A percentile compares a stretch with the other conserved stretches of the same genome.
Evolutionary conservation across 805 yeast genomes (phyloP).

Genomic region (Candida ortonii): DNA sequence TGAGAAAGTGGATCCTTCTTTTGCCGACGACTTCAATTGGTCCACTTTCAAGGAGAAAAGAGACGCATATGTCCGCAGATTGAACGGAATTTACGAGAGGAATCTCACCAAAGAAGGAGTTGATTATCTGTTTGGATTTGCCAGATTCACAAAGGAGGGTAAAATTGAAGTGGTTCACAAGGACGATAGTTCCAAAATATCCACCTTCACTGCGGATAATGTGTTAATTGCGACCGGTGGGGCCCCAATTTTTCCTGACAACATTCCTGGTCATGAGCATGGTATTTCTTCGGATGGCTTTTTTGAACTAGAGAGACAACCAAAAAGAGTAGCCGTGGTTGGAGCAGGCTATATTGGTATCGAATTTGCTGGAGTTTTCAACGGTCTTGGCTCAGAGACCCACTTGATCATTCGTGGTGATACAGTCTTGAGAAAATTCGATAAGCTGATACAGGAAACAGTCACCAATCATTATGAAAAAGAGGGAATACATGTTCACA

Average conservation of each 20-base stretch:
- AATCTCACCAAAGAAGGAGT: slow-evolving; percentile 88
- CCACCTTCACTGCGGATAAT: slow-evolving; percentile 71
- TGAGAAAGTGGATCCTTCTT: slow-evolving; percentile 49
- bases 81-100: slow-evolving; percentile 90
- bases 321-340: slow-evolving; percentile 87
- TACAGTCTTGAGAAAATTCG: slow-evolving; percentile 85
- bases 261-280: slow-evolving; percentile 74
- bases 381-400: slow-evolving; percentile 81
- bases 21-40: slow-evolving; percentile 76
- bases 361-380: slow-evolving; percentile 92
- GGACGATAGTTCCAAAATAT: slow-evolving; percentile 52
- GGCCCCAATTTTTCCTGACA: slow-evolving; percentile 63
- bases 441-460: slow-evolving; percentile 71
- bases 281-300: slow-evolving; percentile 92
- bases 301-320: slow-evolving; percentile 76
- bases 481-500: slow-evolving; percentile 80
- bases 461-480: slow-evolving; percentile 78
- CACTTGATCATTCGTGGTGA: slow-evolving; percentile 89
- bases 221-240: slow-evolving; percentile 95
- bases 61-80: slow-evolving; percentile 83
- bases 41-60: slow-evolving; percentile 74
- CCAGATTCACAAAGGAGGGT: slow-evolving; percentile 66
- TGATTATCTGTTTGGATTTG: slow-evolving; percentile 83
- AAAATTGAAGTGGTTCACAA: slow-evolving; percentile 73
- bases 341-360: slow-evolving; percentile 99